Evolutionary conservation across 305 asterid genomes (phyloP), one percentile per base, ranked within the genome.

Genomic region (Fraxinus velutina): DNA sequence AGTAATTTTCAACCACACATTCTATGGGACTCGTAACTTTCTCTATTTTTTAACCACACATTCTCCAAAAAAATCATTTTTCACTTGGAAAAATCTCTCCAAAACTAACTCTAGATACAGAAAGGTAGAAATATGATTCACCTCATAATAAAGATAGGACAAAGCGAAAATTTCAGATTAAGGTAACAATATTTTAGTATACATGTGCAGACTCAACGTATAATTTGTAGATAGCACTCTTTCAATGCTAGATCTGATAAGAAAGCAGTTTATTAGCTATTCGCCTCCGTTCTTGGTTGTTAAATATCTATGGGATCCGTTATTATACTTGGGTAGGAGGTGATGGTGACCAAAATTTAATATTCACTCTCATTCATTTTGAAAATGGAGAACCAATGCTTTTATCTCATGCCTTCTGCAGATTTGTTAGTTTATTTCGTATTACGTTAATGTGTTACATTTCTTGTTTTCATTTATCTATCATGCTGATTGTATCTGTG

Each of bases 391-490:
- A 19, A 57, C 30, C 70, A 74, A 30, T 12, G 70, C 17, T 34
- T 27, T 72, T 72, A 66, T 33, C 72, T 29, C 37, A 39, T 57
- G 3, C 32, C 17, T n/a, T 27, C n/a, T 22, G 4, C 64, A 19
- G 52, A 5, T 52, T 62, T 57, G 52, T 10, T 57, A 22, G 64
- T 79, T 24, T 24, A 64, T 24, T 64, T 22, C 47, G 7, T 36
- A 37, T 60, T 6, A 13, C 13, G 5, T 27, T 81, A 17, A 44
- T 68, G 21, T 5, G 24, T 57, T 57, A 9, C 39, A 70, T 60
- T 77, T 82, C 74, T 42, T 37, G 64, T 52, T 52, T 52, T 52
- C 64, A 55, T 55, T 55, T 17, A 55, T 55, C 64, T 55, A 55
- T 55, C 24, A 55, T 55, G 24, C 64, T 55, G 64, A 55, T 55